phyloP scores from a whole-genome alignment of 768 basidiomycete species.

The Mycena galopus region DNA sequence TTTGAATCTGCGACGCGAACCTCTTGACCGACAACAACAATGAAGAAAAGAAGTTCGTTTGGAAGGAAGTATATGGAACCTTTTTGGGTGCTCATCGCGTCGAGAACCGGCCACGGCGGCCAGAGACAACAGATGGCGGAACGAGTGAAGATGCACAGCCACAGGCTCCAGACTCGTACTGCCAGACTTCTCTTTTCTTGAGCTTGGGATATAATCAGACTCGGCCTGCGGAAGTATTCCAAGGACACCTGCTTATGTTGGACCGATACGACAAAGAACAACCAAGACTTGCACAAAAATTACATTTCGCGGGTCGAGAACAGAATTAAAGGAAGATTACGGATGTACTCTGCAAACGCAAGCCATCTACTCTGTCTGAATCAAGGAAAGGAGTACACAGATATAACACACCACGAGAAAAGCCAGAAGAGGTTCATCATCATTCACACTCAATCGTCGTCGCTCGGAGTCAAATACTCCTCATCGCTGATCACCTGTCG shows the following conservation, averaged over 20 bases:
- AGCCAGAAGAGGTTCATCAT: conserved; percentile 7
- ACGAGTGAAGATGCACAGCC: no score
- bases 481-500: conserved; percentile 84
- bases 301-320: conserved; percentile 26
- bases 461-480: conserved; percentile 80
- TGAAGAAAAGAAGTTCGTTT: not conserved
- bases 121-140: no score
- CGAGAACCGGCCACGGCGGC: no score
- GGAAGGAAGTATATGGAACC: not conserved
- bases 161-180: no score
- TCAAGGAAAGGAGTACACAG: conserved; percentile 11
- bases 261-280: not conserved
- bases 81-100: not conserved
- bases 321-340: conserved; percentile 22
- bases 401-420: conserved; percentile 12
- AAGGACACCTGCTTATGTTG: no score
- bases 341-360: conserved; percentile 19
- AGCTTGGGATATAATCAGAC: no score
- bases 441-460: conserved; percentile 66
- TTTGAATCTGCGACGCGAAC: not conserved
- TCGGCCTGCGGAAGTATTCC: no score
- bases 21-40: not conserved
- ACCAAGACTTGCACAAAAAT: conserved; percentile 1
- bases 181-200: no score
- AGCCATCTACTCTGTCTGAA: conserved; percentile 28